Base-by-base conservation (phyloP, 2,329 filamentous ascomycete species). In the Dichotomopilus funicola region DNA sequence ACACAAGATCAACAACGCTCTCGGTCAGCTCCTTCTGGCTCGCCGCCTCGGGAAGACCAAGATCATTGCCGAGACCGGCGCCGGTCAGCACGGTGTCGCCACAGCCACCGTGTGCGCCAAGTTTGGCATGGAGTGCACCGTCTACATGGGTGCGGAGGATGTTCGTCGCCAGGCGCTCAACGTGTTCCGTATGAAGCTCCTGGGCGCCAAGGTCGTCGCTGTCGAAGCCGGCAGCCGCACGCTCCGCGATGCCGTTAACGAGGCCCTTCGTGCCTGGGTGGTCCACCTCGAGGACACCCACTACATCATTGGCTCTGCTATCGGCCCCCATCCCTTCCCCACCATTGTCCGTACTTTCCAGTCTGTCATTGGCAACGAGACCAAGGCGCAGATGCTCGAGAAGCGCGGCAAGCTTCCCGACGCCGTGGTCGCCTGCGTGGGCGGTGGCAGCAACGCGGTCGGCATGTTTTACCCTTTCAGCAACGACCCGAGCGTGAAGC, bases 381-480 rank as follows among this genome's bases (percentile, higher is more conserved):
- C 94, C 45, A 96, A 94, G 77, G 75, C 86, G 64, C 92, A 97
- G 75, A 91, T 99, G 87, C 77, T 83, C 59, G 84, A 87, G 68
- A 84, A 89, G 71, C 84, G 86, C 48, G 89, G 90, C 62, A 92
- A 94, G 74, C 83, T 99, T 1, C 94, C 94, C 4, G 94, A 99
- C 64, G 94, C 91, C 0, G 91, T 99, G 27, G 90, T 99, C 12
- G 94, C 94, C 8, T 99, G 94, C 67, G 94, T 99, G 10, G 94
- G 94, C 54, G 94, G 94, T 63, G 94, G 94, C 57, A 91, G 86
- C 70, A 99, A 99, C 70, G 94, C 94, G 2, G 86, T 88, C 3
- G 94, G 94, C 74, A 99, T 97, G 91, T 99, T 99, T 77, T 95
- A 92, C 73, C 94, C 94, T 51, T 99, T 99, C 75, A 80, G 87